Conservation (phyloP, 345 rosid species). For the Salix arbutifolia region DNA sequence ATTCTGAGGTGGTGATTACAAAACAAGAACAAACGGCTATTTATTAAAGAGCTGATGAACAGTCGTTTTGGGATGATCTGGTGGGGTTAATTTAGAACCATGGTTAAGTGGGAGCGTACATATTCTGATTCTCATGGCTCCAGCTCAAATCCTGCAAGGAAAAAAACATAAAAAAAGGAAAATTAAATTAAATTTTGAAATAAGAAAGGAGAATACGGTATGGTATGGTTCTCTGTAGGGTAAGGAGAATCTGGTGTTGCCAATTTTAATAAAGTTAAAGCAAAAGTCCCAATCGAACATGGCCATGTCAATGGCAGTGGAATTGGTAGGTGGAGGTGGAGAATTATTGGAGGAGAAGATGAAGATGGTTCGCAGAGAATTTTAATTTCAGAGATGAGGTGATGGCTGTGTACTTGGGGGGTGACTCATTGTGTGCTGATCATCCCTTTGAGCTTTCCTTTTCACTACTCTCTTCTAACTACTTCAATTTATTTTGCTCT, state of each 20-base stretch:
- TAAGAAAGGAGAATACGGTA: neutral
- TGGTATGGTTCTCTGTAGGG: neutral
- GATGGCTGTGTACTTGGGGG: slow-evolving; percentile 6
- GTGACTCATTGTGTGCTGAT: neutral
- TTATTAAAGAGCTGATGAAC: neutral
- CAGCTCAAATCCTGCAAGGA: slow-evolving; percentile 33
- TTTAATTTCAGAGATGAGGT: slow-evolving; percentile 10
- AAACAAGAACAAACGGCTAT: neutral
- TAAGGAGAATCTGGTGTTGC: neutral
- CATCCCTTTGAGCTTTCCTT: neutral
- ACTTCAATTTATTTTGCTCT: neutral
- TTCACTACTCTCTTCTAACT: neutral
- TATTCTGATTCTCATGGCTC: slow-evolving; percentile 28
- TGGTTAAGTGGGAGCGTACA: slow-evolving; percentile 25
- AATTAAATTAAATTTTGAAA: no score
- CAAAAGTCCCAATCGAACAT: slow-evolving; percentile 10
- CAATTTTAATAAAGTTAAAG: neutral
- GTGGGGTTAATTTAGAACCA: slow-evolving; percentile 8
- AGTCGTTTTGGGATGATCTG: neutral
- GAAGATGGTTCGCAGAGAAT: neutral
- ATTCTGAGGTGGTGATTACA: neutral
- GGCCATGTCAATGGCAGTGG: slow-evolving; percentile 26
- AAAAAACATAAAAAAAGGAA: neutral
- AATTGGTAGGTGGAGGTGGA: slow-evolving; percentile 17
- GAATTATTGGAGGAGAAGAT: neutral